Base-by-base conservation (phyloP, 2,329 filamentous ascomycete species). In the Claviceps pazoutovae region DNA sequence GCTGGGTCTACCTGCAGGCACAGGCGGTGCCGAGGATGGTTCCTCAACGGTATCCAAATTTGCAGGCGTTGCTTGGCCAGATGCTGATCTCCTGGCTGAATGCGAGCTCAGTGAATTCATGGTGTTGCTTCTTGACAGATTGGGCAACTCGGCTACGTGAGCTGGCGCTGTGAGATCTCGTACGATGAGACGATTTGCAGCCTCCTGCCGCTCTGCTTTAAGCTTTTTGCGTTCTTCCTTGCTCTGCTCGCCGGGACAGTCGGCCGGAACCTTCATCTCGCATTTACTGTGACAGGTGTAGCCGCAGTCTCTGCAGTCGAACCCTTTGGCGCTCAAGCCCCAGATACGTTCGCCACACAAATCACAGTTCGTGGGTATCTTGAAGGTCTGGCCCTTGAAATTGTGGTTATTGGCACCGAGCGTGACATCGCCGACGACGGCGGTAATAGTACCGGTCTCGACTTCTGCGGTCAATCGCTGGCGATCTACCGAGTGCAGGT, bases 251-350 rank as follows among this genome's bases (percentile, higher is more conserved):
- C 93, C 93, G 0, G 93, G 93, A 63, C 93, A 98, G 64, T 95
- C 88, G 7, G 93, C 86, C 0, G 93, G 89, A 0, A 97, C 93
- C 69, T 97, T 98, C 84, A 98, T 93, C 71, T 98, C 88, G 66
- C 93, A 98, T 71, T 98, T 98, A 73, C 84, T 94, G 69, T 98
- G 93, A 64, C 93, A 98, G 2, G 90, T 96, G 69, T 96, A 98
- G 37, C 94, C 93, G 62, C 93, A 98, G 66, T 97, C 91, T 59
- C 86, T 81, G 63, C 93, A 98, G 65, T 95, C 90, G 63, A 95
- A 94, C 0, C 93, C 93, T 69, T 98, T 98, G 39, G 93, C 91
- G 34, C 88, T 95, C 42, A 98, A 68, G 0, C 93, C 93, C 93
- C 93, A 98, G 65, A 98, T 95, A 30, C 93, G 81, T 64, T 98